A percentile compares a stretch with the other conserved stretches of the same genome.
Conservation (phyloP, 257 asterid species). For the Penstemon eatonii region DNA sequence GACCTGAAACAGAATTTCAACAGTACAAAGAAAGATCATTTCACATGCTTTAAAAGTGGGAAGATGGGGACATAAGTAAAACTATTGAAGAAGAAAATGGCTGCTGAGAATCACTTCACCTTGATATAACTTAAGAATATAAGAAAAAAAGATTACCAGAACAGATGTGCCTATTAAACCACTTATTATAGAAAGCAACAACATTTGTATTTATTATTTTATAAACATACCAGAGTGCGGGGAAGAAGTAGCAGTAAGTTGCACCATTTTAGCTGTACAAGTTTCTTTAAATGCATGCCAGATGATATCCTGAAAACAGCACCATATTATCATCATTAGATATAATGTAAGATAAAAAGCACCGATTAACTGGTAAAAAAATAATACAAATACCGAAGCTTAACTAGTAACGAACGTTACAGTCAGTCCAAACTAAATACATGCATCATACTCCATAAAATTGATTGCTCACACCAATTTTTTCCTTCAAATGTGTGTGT, state of each 20-base stretch:
- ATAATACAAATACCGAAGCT: not conserved
- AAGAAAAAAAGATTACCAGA: slow-evolving; percentile 1
- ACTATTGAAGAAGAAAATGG: not conserved
- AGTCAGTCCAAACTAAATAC: not conserved
- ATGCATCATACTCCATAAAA: slow-evolving; percentile 4
- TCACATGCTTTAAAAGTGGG: not conserved
- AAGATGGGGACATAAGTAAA: not conserved
- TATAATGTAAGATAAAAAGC: not conserved
- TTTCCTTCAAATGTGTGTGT: not conserved
- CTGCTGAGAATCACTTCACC: not conserved
- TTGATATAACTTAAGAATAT: not conserved
- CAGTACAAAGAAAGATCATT: slow-evolving; percentile 17
- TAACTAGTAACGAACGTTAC: not conserved
- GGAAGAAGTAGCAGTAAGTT: slow-evolving; percentile 56
- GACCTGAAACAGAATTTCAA: slow-evolving; percentile 54
- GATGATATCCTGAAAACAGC: slow-evolving; percentile 67
- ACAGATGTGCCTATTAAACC: slow-evolving; percentile 7
- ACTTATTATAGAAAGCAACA: not conserved
- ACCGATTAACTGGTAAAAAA: too few species aligned
- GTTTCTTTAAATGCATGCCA: slow-evolving; percentile 57
- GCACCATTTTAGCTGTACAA: slow-evolving; percentile 67
- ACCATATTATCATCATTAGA: slow-evolving; percentile 18
- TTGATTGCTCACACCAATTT: not conserved
- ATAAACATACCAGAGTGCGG: slow-evolving; percentile 61
- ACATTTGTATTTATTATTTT: not conserved